These are phyloP conservation scores for Ophiocordyceps camponoti-saundersi DNA, from an alignment of 2,329 filamentous ascomycete species.

Conservation along the genomic window DNA sequence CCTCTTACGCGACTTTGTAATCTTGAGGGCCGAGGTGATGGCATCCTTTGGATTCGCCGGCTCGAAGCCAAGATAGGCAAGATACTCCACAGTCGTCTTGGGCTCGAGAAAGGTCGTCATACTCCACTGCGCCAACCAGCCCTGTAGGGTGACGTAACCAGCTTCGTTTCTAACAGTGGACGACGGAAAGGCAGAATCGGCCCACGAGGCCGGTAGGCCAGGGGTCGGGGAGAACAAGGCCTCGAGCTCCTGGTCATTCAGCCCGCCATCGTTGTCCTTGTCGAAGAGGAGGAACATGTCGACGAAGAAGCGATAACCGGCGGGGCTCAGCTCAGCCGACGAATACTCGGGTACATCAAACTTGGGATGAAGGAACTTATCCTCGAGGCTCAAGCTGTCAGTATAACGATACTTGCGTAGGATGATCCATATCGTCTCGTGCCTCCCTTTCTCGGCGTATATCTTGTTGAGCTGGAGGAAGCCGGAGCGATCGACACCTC, in stretches of 20 bases:
- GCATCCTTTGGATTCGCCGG: slow-evolving; percentile 57
- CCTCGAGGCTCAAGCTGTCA: slow-evolving; percentile 80
- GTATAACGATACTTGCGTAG: slow-evolving; percentile 90
- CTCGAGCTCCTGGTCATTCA: slow-evolving; percentile 71
- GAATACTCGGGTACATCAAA: slow-evolving; percentile 87
- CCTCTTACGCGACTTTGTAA: slow-evolving; percentile 82
- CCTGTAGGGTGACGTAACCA: slow-evolving; percentile 87
- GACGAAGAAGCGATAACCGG: slow-evolving; percentile 93
- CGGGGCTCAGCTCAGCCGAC: slow-evolving; percentile 83
- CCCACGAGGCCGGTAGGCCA: slow-evolving; percentile 73
- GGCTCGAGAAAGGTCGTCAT: slow-evolving; percentile 98
- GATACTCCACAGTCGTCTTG: slow-evolving; percentile 86
- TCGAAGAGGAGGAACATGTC: slow-evolving; percentile 91
- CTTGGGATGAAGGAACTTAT: slow-evolving; percentile 80
- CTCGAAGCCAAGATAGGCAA: slow-evolving; percentile 92
- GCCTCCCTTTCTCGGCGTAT: slow-evolving; percentile 91
- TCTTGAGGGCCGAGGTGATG: slow-evolving; percentile 71
- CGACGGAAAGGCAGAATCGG: slow-evolving; percentile 75
- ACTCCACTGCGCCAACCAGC: slow-evolving; percentile 97
- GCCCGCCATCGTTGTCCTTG: slow-evolving; percentile 89
- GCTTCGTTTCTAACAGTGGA: slow-evolving; percentile 92
- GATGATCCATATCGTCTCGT: slow-evolving; percentile 98
- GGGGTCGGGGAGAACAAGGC: slow-evolving; percentile 88
- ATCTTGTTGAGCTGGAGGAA: slow-evolving; percentile 89
- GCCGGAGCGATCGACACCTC: slow-evolving; percentile 64